Evolutionary conservation across 2,329 filamentous ascomycete genomes (phyloP).

Genomic region (Penicillium palitans): DNA sequence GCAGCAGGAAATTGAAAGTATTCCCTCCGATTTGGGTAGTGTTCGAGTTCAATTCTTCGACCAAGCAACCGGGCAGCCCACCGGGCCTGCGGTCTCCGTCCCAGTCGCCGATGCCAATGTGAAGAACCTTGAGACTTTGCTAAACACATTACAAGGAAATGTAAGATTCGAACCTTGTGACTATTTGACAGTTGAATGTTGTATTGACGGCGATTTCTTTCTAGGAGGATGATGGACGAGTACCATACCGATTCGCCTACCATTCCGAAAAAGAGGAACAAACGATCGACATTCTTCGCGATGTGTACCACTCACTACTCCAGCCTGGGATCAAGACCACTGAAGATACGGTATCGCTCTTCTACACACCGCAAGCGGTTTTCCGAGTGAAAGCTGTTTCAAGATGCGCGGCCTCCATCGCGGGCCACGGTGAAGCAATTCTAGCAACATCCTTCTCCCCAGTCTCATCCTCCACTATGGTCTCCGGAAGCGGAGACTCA

Average conservation of each 20-base stretch:
- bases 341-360: slow-evolving; percentile 63
- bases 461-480: slow-evolving; percentile 70
- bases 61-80: slow-evolving; percentile 67
- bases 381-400: slow-evolving; percentile 92
- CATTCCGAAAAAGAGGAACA: slow-evolving; percentile 44
- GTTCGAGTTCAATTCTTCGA: slow-evolving; percentile 88
- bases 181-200: slow-evolving; percentile 5
- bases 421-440: slow-evolving; percentile 89
- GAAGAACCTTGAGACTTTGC: slow-evolving; percentile 81
- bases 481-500: slow-evolving; percentile 86
- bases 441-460: slow-evolving; percentile 84
- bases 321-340: slow-evolving; percentile 55
- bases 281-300: slow-evolving; percentile 48
- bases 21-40: slow-evolving; percentile 69
- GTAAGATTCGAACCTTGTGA: slow-evolving; percentile 46
- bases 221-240: slow-evolving; percentile 59
- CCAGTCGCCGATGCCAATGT: slow-evolving; percentile 81
- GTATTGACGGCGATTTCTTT: slow-evolving; percentile 3
- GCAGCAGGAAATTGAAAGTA: slow-evolving; percentile 71
- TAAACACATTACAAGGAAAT: slow-evolving; percentile 81
- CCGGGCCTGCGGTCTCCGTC: slow-evolving; percentile 70
- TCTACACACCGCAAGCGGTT: slow-evolving; percentile 80
- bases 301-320: slow-evolving; percentile 54
- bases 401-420: slow-evolving; percentile 82
- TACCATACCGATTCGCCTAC: slow-evolving; percentile 68